phyloP scores from a whole-genome alignment of 2,329 filamentous ascomycete species.

The Chrysoporthe deuterocubensis region DNA sequence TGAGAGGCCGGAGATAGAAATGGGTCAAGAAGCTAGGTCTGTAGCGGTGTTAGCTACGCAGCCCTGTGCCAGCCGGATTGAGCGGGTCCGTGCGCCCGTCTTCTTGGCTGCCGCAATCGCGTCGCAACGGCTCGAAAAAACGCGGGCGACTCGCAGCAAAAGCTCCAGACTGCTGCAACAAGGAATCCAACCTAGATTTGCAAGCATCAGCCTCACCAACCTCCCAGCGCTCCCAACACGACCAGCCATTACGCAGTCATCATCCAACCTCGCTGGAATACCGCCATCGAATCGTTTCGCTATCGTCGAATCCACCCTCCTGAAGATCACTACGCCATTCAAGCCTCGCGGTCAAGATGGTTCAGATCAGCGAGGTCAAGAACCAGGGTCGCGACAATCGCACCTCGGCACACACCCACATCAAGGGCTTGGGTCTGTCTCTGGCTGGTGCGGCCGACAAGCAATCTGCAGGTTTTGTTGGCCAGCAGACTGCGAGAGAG shows the following conservation, averaged over 20 bases:
- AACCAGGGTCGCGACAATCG: constrained; percentile 93
- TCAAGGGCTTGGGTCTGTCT: constrained; percentile 90
- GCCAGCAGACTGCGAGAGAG: constrained; percentile 86
- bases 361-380: constrained; percentile 93
- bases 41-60: too few species aligned
- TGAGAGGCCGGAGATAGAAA: too few species aligned
- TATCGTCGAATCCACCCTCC: background rate
- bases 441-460: constrained; percentile 84
- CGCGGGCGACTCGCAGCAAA: constrained; percentile 8
- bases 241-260: constrained; percentile 22
- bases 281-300: background rate
- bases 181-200: constrained; percentile 15
- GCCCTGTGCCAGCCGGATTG: too few species aligned
- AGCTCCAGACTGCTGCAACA: constrained; percentile 11
- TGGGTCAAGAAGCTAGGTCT: too few species aligned
- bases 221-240: constrained; percentile 21
- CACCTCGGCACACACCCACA: constrained; percentile 96
- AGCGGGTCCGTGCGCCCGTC: constrained; percentile 17
- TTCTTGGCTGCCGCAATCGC: constrained; percentile 14
- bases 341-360: constrained; percentile 60
- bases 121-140: constrained; percentile 23
- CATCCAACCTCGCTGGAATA: constrained; percentile 13
- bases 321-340: background rate
- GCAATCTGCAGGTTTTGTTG: constrained; percentile 82
- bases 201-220: constrained; percentile 22